Percentiles rank a stretch among this genome's conserved stretches.
phyloP scores from a whole-genome alignment of 331 rosid genomes.

The Malus hybrid region DNA sequence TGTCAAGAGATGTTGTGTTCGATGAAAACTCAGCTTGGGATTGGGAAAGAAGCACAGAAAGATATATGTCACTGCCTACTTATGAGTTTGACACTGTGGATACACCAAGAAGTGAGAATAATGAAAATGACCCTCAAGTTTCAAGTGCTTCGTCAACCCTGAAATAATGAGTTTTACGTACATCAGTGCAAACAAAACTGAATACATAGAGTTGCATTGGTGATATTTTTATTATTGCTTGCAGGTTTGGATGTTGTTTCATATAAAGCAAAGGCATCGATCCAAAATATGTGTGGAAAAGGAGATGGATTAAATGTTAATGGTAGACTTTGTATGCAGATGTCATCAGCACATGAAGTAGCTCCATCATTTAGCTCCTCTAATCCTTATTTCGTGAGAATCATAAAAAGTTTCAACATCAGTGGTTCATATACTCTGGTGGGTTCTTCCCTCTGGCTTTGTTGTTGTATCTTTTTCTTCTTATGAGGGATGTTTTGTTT shows the following conservation, averaged over 20 bases:
- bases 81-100: no score
- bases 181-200: not conserved
- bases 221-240: conserved; percentile 10
- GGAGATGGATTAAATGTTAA: conserved; percentile 30
- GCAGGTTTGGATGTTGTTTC: conserved; percentile 27
- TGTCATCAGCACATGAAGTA: conserved; percentile 46
- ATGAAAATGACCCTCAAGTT: no score
- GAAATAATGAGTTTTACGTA: not conserved
- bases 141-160: no score
- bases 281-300: conserved; percentile 37
- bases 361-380: conserved; percentile 66
- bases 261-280: conserved; percentile 32
- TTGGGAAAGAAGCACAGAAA: no score
- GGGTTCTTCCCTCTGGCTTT: conserved; percentile 28
- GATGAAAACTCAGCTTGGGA: no score
- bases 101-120: no score
- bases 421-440: conserved; percentile 91
- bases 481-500: not conserved
- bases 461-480: not conserved
- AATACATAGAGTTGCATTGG: not conserved
- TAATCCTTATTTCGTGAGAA: conserved; percentile 72
- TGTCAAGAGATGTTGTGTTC: no score
- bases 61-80: no score
- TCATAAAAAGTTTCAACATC: conserved; percentile 89
- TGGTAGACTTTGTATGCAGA: conserved; percentile 35